phyloP scores from a whole-genome alignment of 1,139 yeast genomes.

The Schwanniomyces etchellsii region DNA sequence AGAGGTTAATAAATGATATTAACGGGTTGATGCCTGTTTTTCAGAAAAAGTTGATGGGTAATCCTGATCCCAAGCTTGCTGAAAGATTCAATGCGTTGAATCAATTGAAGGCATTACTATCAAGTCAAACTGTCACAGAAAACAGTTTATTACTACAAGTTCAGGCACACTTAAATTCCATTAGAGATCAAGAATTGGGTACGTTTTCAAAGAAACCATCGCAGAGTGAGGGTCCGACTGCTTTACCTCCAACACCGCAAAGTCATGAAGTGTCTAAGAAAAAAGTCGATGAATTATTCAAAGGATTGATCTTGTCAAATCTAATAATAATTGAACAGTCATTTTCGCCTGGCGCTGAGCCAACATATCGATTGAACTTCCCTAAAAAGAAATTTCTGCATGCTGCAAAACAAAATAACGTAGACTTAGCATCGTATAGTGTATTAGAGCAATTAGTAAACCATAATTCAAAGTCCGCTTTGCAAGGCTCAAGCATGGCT shows the following conservation, averaged over 20 bases:
- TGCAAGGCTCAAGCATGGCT: constrained; percentile 12
- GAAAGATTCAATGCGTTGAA: constrained; percentile 39
- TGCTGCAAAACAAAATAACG: constrained; percentile 10
- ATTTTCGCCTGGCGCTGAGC: constrained; percentile 38
- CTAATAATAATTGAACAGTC: constrained; percentile 38
- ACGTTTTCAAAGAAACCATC: constrained; percentile 9
- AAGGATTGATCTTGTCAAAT: constrained; percentile 30
- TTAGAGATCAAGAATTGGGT: constrained; percentile 30
- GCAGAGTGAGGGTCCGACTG: constrained; percentile 7
- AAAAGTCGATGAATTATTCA: constrained; percentile 22
- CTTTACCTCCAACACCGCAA: constrained; percentile 10
- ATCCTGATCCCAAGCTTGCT: constrained; percentile 27
- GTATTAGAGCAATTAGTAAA: constrained; percentile 27
- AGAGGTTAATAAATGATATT: constrained; percentile 36
- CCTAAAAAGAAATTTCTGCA: constrained; percentile 34
- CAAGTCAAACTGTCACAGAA: constrained; percentile 31
- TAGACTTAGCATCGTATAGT: constrained; percentile 17
- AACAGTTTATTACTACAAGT: constrained; percentile 15
- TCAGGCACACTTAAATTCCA: constrained; percentile 28
- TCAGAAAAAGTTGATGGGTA: constrained; percentile 23
- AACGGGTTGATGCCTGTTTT: constrained; percentile 36
- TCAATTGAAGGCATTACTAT: constrained; percentile 36
- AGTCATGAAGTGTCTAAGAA: constrained; percentile 4
- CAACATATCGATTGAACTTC: constrained; percentile 29
- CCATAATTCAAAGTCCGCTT: constrained; percentile 8